Evolutionary conservation across 352 stramenopile genomes (phyloP).

Genomic region (Phytophthora multivora): DNA sequence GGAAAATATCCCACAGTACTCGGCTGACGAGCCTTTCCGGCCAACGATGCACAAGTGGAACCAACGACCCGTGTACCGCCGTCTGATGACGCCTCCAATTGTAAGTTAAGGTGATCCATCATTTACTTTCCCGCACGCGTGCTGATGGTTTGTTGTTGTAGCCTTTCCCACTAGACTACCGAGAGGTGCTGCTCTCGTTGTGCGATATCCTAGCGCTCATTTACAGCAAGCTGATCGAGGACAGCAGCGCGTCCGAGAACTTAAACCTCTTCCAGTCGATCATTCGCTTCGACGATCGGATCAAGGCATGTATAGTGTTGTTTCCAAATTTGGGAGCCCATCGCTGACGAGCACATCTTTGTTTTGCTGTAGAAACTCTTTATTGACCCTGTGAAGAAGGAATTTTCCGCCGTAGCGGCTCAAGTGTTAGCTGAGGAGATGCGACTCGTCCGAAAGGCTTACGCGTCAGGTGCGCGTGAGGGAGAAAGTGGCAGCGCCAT

Average conservation of each 20-base stretch:
- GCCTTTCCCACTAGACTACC: constrained; percentile 83
- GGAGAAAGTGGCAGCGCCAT: neutral
- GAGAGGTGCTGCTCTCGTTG: constrained; percentile 78
- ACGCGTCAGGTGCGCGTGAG: constrained; percentile 33
- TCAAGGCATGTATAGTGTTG: constrained; percentile 52
- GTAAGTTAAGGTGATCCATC: constrained; percentile 34
- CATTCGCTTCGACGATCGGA: constrained; percentile 79
- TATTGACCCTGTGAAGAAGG: constrained; percentile 82
- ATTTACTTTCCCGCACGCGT: neutral
- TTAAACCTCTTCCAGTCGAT: constrained; percentile 78
- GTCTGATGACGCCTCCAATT: constrained; percentile 73
- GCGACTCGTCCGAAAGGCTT: constrained; percentile 52
- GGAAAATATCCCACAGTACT: constrained; percentile 45
- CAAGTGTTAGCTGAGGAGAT: constrained; percentile 70
- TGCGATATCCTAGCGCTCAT: constrained; percentile 83
- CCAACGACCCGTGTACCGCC: constrained; percentile 75
- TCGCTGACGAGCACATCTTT: neutral
- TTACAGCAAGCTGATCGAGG: constrained; percentile 84
- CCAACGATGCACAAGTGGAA: constrained; percentile 86
- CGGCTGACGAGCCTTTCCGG: constrained; percentile 59
- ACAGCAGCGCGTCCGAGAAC: constrained; percentile 78
- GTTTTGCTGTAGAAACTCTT: constrained; percentile 70
- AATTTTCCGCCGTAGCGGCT: constrained; percentile 67
- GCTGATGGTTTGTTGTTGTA: constrained; percentile 27
- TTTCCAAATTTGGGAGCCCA: neutral